phyloP scores from a whole-genome alignment of 257 asterid species.

The Linaria vulgaris region DNA sequence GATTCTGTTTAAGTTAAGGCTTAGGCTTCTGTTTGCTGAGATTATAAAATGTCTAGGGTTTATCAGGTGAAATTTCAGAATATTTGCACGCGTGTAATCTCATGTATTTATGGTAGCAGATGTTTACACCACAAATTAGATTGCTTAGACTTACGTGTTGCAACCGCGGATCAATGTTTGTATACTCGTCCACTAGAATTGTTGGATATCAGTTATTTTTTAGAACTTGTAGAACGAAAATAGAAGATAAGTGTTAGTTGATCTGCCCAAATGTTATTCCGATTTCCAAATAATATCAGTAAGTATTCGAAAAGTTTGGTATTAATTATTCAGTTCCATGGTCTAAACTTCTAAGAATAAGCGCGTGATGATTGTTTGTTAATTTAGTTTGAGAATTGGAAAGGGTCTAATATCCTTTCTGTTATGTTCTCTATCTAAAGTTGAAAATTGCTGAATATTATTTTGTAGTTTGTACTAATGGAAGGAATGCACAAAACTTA shows the following conservation, averaged over 20 bases:
- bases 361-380: background rate
- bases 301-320: background rate
- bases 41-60: background rate
- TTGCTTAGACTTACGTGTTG: too few species aligned
- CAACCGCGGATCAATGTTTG: background rate
- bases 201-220: background rate
- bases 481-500: too few species aligned
- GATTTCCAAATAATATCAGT: background rate
- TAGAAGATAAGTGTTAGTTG: background rate
- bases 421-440: too few species aligned
- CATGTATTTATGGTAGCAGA: too few species aligned
- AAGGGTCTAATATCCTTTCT: background rate
- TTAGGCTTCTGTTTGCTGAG: too few species aligned
- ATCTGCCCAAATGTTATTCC: background rate
- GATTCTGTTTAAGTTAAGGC: background rate
- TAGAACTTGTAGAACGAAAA: background rate
- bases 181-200: too few species aligned
- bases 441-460: too few species aligned
- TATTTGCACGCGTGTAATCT: background rate
- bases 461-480: too few species aligned
- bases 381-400: background rate
- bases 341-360: too few species aligned
- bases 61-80: background rate
- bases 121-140: too few species aligned
- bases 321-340: background rate